Conservation (phyloP, 1,284 basidiomycete genomes). For the Cryptococcus sp. region DNA sequence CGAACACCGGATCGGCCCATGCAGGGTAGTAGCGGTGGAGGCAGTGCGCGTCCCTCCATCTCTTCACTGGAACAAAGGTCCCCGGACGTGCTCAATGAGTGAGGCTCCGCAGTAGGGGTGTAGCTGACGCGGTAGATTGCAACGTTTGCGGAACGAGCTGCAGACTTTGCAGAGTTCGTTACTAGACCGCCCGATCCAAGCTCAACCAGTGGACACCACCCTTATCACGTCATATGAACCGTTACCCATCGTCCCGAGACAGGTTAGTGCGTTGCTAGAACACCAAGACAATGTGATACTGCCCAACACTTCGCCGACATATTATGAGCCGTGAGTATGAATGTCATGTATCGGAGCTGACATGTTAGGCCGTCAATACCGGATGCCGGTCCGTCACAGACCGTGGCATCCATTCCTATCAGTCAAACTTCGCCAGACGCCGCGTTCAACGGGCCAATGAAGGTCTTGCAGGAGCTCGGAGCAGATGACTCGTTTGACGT, state of each 20-base stretch:
- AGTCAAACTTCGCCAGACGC: background rate
- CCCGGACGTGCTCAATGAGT: background rate
- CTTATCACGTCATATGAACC: background rate
- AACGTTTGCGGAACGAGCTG: background rate
- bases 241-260: background rate
- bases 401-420: background rate
- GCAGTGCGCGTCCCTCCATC: background rate
- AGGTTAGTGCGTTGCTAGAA: background rate
- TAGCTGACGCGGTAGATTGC: background rate
- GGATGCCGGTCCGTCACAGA: background rate
- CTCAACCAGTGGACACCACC: too few species aligned
- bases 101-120: background rate
- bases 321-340: background rate
- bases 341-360: background rate
- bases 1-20: background rate
- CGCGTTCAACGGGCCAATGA: conserved; percentile 17
- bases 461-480: conserved; percentile 9
- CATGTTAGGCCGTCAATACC: background rate
- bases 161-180: background rate
- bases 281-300: background rate
- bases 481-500: conserved; percentile 13
- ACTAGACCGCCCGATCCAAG: background rate
- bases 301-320: background rate
- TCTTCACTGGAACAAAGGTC: background rate
- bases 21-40: background rate